Conservation (phyloP, 768 basidiomycete genomes). For the Cantharellus anzutake region DNA sequence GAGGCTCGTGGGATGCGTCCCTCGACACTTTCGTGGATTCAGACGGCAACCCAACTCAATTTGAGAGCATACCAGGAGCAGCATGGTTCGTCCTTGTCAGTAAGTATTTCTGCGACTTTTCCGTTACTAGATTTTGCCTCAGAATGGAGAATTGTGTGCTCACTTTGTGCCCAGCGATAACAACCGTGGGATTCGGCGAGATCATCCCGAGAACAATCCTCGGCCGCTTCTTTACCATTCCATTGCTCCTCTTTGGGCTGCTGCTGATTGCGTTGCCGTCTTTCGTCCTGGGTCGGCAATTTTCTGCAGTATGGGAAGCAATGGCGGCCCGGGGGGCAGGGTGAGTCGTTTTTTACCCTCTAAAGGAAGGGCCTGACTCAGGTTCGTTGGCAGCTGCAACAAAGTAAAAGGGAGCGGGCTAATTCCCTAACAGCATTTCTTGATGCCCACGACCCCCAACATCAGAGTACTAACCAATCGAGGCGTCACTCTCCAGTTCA, state of each 20-base stretch:
- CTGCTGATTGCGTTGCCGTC: slow-evolving; percentile 78
- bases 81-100: slow-evolving; percentile 40
- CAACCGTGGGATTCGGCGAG: slow-evolving; percentile 83
- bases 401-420: too few species aligned
- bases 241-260: slow-evolving; percentile 72
- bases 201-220: slow-evolving; percentile 69
- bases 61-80: slow-evolving; percentile 55
- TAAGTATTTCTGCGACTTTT: slow-evolving; percentile 4
- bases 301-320: slow-evolving; percentile 74
- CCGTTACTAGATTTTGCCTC: neutral
- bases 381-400: neutral
- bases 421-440: neutral
- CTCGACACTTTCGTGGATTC: slow-evolving; percentile 67
- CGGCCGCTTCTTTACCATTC: slow-evolving; percentile 72
- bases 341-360: neutral
- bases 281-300: slow-evolving; percentile 84
- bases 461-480: neutral
- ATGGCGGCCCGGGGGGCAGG: slow-evolving; percentile 28
- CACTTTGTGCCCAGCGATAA: slow-evolving; percentile 44
- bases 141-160: slow-evolving; percentile 38
- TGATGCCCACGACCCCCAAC: neutral
- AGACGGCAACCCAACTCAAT: slow-evolving; percentile 68
- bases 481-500: neutral
- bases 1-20: slow-evolving; percentile 74
- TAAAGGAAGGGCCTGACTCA: neutral